These are phyloP conservation scores for Claviceps digitariae DNA, from an alignment of 2,329 filamentous ascomycete genomes.

Conservation along the genomic window DNA sequence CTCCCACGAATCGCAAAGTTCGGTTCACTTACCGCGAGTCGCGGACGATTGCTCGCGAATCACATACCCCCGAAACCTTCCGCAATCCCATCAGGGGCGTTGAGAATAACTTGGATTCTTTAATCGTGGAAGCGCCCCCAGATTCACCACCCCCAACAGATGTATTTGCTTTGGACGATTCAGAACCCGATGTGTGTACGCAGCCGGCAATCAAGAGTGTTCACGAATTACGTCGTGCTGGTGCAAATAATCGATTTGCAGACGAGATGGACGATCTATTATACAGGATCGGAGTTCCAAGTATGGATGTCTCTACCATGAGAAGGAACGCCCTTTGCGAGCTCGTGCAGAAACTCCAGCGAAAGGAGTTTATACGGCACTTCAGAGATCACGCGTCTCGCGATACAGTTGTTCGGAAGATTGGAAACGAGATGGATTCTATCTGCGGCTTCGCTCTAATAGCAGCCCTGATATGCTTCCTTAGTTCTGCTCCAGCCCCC, in stretches of 20 bases:
- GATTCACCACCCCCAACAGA: constrained; percentile 12
- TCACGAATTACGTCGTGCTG: constrained; percentile 52
- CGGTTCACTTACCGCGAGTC: constrained; percentile 23
- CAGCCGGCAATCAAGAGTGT: constrained; percentile 46
- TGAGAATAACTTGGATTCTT: constrained; percentile 10
- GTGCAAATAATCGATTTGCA: constrained; percentile 51
- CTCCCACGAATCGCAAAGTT: constrained; percentile 18
- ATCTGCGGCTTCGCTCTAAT: constrained; percentile 50
- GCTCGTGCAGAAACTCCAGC: constrained; percentile 42
- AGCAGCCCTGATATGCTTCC: constrained; percentile 49
- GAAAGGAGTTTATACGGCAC: constrained; percentile 50
- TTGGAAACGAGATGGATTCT: constrained; percentile 45
- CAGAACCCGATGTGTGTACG: constrained; percentile 27
- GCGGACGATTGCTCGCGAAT: constrained; percentile 16
- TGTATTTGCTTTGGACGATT: constrained; percentile 14
- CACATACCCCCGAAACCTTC: constrained; percentile 13
- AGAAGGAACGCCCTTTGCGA: constrained; percentile 47
- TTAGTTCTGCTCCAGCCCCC: constrained; percentile 45
- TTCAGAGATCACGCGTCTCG: constrained; percentile 66
- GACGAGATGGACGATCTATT: constrained; percentile 53
- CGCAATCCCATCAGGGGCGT: constrained; percentile 5
- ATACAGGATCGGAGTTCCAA: constrained; percentile 43
- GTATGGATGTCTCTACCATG: constrained; percentile 31
- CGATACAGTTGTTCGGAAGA: constrained; percentile 49
- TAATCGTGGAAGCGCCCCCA: constrained; percentile 10